phyloP scores from a whole-genome alignment of 352 stramenopile genomes.

The Phytophthora ramorum region DNA sequence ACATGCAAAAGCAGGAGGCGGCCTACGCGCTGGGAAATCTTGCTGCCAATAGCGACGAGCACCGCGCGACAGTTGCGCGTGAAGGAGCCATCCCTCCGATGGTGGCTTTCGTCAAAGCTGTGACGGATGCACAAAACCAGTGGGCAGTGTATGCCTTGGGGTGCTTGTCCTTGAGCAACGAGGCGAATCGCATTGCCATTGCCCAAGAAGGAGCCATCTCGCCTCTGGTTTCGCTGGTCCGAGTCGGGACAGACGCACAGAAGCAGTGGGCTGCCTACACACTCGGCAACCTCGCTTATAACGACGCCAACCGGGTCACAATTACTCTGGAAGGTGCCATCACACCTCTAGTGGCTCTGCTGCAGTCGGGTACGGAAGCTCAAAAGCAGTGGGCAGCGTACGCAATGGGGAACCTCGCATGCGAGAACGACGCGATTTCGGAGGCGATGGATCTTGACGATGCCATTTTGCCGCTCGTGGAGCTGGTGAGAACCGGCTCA shows the following conservation, averaged over 20 bases:
- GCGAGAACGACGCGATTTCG: constrained; percentile 12
- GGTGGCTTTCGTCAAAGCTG: constrained; percentile 23
- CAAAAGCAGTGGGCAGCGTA: constrained; percentile 29
- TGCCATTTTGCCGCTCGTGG: constrained; percentile 25
- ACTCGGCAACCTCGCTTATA: constrained; percentile 28
- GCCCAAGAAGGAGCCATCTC: constrained; percentile 24
- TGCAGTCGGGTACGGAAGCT: constrained; percentile 13
- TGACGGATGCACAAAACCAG: constrained; percentile 33
- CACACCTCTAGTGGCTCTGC: constrained; percentile 11
- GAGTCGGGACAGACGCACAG: constrained; percentile 12
- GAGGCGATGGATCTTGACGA: constrained; percentile 13
- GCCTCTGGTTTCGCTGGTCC: constrained; percentile 17
- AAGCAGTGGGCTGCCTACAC: constrained; percentile 32
- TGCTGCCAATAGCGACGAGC: constrained; percentile 13
- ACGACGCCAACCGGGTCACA: constrained; percentile 19
- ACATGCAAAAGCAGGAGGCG: constrained; percentile 32
- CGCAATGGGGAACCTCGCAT: constrained; percentile 28
- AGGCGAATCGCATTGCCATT: constrained; percentile 24
- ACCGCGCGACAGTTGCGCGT: constrained; percentile 17
- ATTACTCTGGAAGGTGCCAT: constrained; percentile 25
- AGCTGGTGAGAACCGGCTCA: constrained; percentile 21
- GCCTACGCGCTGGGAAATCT: constrained; percentile 26
- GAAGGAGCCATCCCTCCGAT: constrained; percentile 33
- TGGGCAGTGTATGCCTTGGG: constrained; percentile 27
- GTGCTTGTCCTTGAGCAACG: constrained; percentile 19